A percentile compares a stretch with the other conserved stretches of the same genome.
These are phyloP conservation scores for Paecilomyces fulvus DNA, from an alignment of 2,329 filamentous ascomycete species.

Conservation along the genomic window DNA sequence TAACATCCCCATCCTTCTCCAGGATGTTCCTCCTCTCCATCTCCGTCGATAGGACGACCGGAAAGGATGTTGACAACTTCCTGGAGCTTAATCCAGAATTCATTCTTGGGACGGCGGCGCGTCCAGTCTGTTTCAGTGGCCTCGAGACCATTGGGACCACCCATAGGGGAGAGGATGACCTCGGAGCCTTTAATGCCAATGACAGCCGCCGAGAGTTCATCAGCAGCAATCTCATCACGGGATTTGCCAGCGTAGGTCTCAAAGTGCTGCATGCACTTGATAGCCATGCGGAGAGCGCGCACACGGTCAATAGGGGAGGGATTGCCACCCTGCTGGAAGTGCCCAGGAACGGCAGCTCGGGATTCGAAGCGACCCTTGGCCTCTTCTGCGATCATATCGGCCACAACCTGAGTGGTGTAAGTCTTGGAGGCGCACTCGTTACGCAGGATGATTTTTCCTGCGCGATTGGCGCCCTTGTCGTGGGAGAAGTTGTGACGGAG, in stretches of 20 bases:
- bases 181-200: conserved; percentile 89
- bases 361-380: conserved; percentile 87
- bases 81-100: conserved; percentile 79
- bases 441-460: conserved; percentile 89
- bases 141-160: conserved; percentile 57
- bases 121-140: conserved; percentile 85
- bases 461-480: conserved; percentile 80
- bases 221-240: conserved; percentile 59
- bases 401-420: conserved; percentile 87
- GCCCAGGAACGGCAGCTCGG: conserved; percentile 81
- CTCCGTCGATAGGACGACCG: conserved; percentile 49
- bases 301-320: conserved; percentile 95
- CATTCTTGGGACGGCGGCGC: conserved; percentile 71
- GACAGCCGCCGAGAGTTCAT: conserved; percentile 66
- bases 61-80: conserved; percentile 76
- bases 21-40: conserved; percentile 6
- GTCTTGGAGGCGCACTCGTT: conserved; percentile 90
- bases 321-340: conserved; percentile 88
- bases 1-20: conserved; percentile 20
- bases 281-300: conserved; percentile 80
- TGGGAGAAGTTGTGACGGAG: conserved; percentile 75
- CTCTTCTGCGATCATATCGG: conserved; percentile 91
- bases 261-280: conserved; percentile 88
- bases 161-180: conserved; percentile 79
- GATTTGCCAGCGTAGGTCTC: conserved; percentile 64